Conservation (phyloP, 1,284 basidiomycete species). For the Phellopilus nigrolimitatus region DNA sequence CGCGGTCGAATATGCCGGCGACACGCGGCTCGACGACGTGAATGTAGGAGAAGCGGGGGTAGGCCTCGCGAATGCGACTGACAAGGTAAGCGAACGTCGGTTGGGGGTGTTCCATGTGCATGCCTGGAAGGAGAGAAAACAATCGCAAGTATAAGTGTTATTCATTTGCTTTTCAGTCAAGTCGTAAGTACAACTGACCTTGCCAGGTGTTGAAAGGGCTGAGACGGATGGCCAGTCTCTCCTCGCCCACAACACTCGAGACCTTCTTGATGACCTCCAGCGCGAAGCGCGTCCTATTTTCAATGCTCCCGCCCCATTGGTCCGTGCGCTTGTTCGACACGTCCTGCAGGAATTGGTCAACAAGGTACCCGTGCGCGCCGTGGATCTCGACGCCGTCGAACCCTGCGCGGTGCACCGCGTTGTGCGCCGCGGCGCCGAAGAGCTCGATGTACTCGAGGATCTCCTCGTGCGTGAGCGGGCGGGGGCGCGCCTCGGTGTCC, state of each 20-base stretch:
- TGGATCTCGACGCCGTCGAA: too few relatives aligned
- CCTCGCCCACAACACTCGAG: too few relatives aligned
- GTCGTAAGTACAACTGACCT: slow-evolving; percentile 25
- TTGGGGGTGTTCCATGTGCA: slow-evolving; percentile 29
- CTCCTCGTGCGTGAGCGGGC: slow-evolving; percentile 24
- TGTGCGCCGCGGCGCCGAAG: slow-evolving; percentile 18
- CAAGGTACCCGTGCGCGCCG: too few relatives aligned
- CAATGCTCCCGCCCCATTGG: too few relatives aligned
- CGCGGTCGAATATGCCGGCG: slow-evolving; percentile 19
- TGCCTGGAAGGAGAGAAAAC: slow-evolving; percentile 13
- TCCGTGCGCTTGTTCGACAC: too few relatives aligned
- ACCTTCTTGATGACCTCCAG: too few relatives aligned
- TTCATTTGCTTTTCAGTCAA: background rate
- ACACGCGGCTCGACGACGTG: slow-evolving; percentile 42
- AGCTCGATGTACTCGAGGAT: slow-evolving; percentile 9
- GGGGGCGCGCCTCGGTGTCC: slow-evolving; percentile 27
- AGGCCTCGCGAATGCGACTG: too few relatives aligned
- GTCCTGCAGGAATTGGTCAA: too few relatives aligned
- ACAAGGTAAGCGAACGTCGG: too few relatives aligned
- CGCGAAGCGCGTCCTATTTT: too few relatives aligned
- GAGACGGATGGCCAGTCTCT: slow-evolving; percentile 44
- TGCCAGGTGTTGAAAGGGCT: slow-evolving; percentile 47
- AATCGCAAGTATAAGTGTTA: background rate
- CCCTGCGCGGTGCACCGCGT: slow-evolving; percentile 31
- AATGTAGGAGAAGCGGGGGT: slow-evolving; percentile 52